Evolutionary conservation across 495 filamentous ascomycete genomes (phyloP).

Genomic region (Lentithecium fluviatile): DNA sequence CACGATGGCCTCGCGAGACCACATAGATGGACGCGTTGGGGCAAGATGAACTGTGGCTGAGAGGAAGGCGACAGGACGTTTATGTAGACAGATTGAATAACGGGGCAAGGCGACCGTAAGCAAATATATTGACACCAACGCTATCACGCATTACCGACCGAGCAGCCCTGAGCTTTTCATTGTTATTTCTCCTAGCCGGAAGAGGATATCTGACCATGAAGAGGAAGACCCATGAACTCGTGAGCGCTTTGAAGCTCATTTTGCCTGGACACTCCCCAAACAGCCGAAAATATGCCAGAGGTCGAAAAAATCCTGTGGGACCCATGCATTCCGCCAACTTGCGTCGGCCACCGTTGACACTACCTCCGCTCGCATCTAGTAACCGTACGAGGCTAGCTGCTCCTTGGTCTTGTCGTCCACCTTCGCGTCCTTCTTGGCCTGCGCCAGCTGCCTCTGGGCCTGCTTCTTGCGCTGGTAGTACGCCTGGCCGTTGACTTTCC

Average conservation of each 20-base stretch:
- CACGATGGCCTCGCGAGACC: too few species aligned
- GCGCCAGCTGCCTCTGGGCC: conserved; percentile 77
- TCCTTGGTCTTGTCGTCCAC: conserved; percentile 72
- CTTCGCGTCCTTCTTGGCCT: conserved; percentile 87
- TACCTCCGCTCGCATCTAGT: conserved; percentile 50
- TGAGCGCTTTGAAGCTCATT: conserved; percentile 32
- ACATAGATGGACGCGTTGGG: too few species aligned
- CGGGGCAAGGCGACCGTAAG: neutral
- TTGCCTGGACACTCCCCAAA: conserved; percentile 28
- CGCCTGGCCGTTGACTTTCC: conserved; percentile 97
- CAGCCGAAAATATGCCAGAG: conserved; percentile 27
- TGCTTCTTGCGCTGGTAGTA: conserved; percentile 99
- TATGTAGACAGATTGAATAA: too few species aligned
- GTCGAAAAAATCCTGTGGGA: conserved; percentile 28
- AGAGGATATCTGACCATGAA: conserved; percentile 32
- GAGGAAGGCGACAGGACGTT: too few species aligned
- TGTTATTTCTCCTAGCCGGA: conserved; percentile 28
- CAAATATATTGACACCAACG: conserved; percentile 1
- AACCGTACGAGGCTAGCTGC: conserved; percentile 70
- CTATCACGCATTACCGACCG: conserved; percentile 1
- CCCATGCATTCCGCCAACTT: conserved; percentile 33
- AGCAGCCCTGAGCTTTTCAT: conserved; percentile 29
- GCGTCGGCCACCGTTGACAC: conserved; percentile 15
- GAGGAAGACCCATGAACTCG: conserved; percentile 27
- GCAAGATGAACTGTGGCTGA: too few species aligned